Base-by-base conservation (phyloP, 2,329 filamentous ascomycete genomes). In the Neonectria ditissima region DNA sequence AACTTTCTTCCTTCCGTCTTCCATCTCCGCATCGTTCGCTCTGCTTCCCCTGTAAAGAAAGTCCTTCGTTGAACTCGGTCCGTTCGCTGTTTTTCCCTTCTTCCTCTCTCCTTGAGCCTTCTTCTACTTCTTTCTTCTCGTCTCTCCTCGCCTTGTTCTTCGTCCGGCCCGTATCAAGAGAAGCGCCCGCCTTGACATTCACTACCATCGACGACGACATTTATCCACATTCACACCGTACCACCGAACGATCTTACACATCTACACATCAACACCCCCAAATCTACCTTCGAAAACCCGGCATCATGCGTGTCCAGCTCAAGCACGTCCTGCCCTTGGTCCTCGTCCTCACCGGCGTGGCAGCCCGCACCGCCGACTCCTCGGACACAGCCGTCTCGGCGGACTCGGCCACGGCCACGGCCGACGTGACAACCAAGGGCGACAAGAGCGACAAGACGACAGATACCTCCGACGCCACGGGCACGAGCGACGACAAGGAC, bases 241-340 rank as follows among this genome's bases (percentile, higher is more conserved):
- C 26, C 28, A 18, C 44, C 43, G 44, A 37, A n/a, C 43, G 22
- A 22, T 18, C 28, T 51, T 32, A 9, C 34, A 44, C 50, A 52
- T 41, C 11, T 16, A 41, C 37, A 53, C 39, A 24, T 10, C 30
- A 24, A 60, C 32, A 26, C 14, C 47, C 28, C 32, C 39, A 14
- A 20, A 11, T 22, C 30, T n/a, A n/a, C 34, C 26, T 20, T 44
- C 48, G 30, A 34, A 44, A 61, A 52, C 48, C 48, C 43, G 55
- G 24, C 68, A 73, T 30, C 60, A 74, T 74, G 71, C 72, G 67
- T 52, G 61, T 74, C 70, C 68, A 69, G 20, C 65, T 68, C 63
- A 68, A 71, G 67, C 69, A 73, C 57, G 45, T 74, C 30, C 67
- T 74, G 24, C 71, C 72, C 16, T 56, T 73, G 4, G 68, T 69